A percentile compares a stretch with the other conserved stretches of the same genome.
Conservation (phyloP, 2,329 filamentous ascomycete species). For the Cordyceps cicadae region DNA sequence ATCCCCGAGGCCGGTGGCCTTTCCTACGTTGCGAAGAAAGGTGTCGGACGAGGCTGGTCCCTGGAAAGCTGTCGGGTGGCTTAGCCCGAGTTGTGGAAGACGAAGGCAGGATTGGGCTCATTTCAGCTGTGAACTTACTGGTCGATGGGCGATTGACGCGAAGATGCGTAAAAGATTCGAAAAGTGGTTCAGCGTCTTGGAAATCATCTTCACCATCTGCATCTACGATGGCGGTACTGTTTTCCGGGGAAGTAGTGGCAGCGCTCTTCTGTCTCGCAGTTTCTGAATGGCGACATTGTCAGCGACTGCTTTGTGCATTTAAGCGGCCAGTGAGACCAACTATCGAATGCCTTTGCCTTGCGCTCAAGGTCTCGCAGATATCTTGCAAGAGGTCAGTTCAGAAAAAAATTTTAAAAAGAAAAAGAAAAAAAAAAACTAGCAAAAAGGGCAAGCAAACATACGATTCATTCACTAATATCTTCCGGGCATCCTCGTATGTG, state of each 20-base stretch:
- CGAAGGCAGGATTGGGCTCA: too few relatives aligned
- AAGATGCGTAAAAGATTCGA: constrained; percentile 28
- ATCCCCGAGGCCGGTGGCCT: constrained; percentile 25
- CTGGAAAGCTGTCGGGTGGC: constrained; percentile 26
- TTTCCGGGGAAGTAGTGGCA: neutral
- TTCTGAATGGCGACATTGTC: neutral
- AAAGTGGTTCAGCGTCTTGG: constrained; percentile 24
- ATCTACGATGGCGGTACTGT: neutral
- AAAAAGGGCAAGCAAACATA: constrained; percentile 9
- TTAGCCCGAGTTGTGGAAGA: too few relatives aligned
- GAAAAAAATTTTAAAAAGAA: too few relatives aligned
- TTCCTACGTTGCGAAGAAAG: constrained; percentile 29
- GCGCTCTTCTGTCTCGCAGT: neutral
- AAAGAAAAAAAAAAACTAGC: too few relatives aligned
- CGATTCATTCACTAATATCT: constrained; percentile 28
- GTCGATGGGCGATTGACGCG: constrained; percentile 24
- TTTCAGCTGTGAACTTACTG: constrained; percentile 14
- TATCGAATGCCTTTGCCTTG: constrained; percentile 25
- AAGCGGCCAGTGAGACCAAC: constrained; percentile 11
- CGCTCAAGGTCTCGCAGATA: constrained; percentile 27
- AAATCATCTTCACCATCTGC: constrained; percentile 23
- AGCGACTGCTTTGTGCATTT: neutral
- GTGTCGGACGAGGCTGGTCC: constrained; percentile 31
- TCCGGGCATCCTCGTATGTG: constrained; percentile 27
- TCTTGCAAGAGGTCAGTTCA: constrained; percentile 12